These are phyloP conservation scores for Medicago truncatula DNA, from an alignment of 306 rosid species.

Conservation along the genomic window DNA sequence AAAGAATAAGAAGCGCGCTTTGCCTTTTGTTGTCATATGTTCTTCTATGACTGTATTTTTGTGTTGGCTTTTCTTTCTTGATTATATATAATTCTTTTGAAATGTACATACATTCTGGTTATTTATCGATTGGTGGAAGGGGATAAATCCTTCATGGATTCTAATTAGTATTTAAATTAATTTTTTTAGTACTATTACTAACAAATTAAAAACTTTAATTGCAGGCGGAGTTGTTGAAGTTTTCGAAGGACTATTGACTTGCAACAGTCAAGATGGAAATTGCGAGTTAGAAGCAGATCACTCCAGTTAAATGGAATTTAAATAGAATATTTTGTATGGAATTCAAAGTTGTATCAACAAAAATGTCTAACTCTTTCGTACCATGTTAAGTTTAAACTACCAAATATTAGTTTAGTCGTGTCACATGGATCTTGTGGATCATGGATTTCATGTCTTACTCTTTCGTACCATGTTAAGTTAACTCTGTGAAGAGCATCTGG, in stretches of 20 bases:
- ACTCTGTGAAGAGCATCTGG: background rate
- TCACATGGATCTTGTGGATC: conserved; percentile 28
- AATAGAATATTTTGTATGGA: conserved; percentile 21
- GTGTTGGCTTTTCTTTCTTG: background rate
- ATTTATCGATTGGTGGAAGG: conserved; percentile 6
- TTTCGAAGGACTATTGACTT: conserved; percentile 64
- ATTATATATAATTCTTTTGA: conserved; percentile 7
- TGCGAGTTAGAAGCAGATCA: conserved; percentile 12
- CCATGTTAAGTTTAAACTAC: too few relatives aligned
- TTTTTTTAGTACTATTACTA: conserved; percentile 2
- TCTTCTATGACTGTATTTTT: conserved; percentile 5
- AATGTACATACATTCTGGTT: background rate
- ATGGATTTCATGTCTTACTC: background rate
- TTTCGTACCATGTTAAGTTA: background rate
- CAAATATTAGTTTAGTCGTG: conserved; percentile 11
- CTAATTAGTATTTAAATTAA: background rate
- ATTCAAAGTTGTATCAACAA: conserved; percentile 23
- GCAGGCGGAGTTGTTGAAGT: conserved; percentile 75
- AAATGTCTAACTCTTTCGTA: too few relatives aligned
- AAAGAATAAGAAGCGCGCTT: background rate
- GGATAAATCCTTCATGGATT: background rate
- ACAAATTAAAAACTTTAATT: conserved; percentile 36
- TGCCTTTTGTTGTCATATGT: conserved; percentile 7
- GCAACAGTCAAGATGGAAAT: conserved; percentile 40
- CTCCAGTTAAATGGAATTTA: conserved; percentile 2